Base-by-base conservation (phyloP, 805 yeast species). In the Wickerhamomyces xylosicus region DNA sequence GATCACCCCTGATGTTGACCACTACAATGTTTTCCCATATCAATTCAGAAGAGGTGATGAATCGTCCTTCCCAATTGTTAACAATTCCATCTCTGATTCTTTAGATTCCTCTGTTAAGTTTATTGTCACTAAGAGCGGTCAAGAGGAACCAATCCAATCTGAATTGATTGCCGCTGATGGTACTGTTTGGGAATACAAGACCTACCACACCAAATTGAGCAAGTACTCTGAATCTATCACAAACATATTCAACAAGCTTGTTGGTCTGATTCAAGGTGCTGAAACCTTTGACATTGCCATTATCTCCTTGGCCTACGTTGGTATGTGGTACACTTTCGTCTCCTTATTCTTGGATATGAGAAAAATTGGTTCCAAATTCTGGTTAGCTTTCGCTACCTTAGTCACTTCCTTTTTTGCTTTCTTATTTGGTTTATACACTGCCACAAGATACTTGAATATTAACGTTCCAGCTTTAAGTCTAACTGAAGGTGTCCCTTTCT, bases 401-500 rank as follows among this genome's bases (percentile, higher is more conserved):
- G 64, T 82, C 21, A 77, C 90, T 11, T 83, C 95, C 3, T 73
- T 80, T 19, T 82, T 84, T 62, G 95, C 95, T 3, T 82, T 92
- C 52, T 64, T 86, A 41, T 74, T 84, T 47, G 95, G 96, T 2
- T 67, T 83, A 35, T 76, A 74, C 43, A 63, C 80, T 37, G 69
- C 84, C 8, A 71, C 75, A 27, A 68, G 71, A 41, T 52, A 74
- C 22, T 62, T 83, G 36, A 72, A 74, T 28, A 63, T 74, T 35
- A 72, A 71, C 37, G 79, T 90, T 25, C 77, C 95, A 8, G 66
- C 85, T 40, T 64, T 84, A 40, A 76, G 85, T 40, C 67, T 90
- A 47, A 74, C 87, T 41, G 97, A 90, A 63, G 97, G 97, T 27
- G 63, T 90, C 35, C 98, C 98, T 18, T 90, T 90, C 60, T 71